Percentiles rank a stretch among this genome's conserved stretches.
Evolutionary conservation across 768 basidiomycete species (phyloP).

Genomic region (Stropharia rugosoannulata): DNA sequence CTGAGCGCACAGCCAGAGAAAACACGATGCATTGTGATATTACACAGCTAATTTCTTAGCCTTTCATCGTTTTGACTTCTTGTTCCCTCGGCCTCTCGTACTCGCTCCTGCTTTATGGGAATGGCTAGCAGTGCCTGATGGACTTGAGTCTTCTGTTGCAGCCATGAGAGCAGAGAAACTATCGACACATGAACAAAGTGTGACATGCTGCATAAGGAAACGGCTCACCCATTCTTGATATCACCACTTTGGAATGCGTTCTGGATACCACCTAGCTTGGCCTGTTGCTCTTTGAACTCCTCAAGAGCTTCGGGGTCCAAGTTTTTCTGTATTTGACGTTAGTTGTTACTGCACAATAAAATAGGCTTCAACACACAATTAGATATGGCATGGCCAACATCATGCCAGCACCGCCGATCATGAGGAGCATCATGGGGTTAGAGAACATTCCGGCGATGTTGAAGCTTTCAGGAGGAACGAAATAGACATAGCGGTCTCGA

Average conservation of each 20-base stretch:
- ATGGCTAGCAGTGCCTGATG: constrained; percentile 6
- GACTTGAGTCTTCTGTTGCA: constrained; percentile 16
- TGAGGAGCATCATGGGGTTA: constrained; percentile 84
- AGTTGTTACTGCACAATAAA: constrained; percentile 7
- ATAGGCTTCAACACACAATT: constrained; percentile 45
- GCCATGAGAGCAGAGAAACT: constrained; percentile 25
- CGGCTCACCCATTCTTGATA: constrained; percentile 51
- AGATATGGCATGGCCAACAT: constrained; percentile 75
- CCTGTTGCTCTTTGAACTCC: constrained; percentile 63
- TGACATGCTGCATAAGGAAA: neutral
- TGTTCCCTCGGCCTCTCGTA: constrained; percentile 27
- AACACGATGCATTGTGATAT: neutral
- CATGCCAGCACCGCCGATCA: constrained; percentile 65
- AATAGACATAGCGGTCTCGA: constrained; percentile 59
- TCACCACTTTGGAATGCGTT: constrained; percentile 59
- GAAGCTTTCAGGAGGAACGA: constrained; percentile 70
- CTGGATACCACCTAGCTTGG: constrained; percentile 53
- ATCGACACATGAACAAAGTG: neutral
- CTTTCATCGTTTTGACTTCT: constrained; percentile 34
- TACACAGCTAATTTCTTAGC: neutral
- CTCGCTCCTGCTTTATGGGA: constrained; percentile 6
- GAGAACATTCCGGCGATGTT: constrained; percentile 74
- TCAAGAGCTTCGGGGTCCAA: constrained; percentile 70
- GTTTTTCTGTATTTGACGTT: constrained; percentile 54
- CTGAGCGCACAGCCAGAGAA: neutral